phyloP scores from a whole-genome alignment of 2,329 filamentous ascomycete species.

The Davidsoniella virescens region DNA sequence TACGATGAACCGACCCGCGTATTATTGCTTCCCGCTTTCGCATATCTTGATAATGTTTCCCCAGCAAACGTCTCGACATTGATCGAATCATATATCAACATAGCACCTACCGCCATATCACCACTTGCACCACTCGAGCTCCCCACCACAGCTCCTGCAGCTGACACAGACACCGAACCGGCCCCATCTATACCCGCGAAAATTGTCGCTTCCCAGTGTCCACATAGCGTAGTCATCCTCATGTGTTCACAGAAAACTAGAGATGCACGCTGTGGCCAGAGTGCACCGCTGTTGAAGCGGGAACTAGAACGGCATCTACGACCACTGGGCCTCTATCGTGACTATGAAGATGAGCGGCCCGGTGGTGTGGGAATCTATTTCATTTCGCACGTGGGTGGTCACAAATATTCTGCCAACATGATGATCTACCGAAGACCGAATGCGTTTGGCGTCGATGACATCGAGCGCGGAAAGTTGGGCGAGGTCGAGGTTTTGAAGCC shows the following conservation, averaged over 20 bases:
- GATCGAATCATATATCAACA: constrained; percentile 53
- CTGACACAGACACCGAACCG: constrained; percentile 19
- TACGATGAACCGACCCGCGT: constrained; percentile 60
- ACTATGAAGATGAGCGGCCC: constrained; percentile 73
- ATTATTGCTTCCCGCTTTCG: constrained; percentile 73
- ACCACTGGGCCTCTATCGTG: constrained; percentile 68
- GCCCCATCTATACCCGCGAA: constrained; percentile 15
- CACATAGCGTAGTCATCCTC: constrained; percentile 74
- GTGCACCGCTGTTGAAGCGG: constrained; percentile 70
- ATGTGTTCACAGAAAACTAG: constrained; percentile 91
- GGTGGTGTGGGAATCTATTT: constrained; percentile 94
- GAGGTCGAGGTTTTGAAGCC: constrained; percentile 19
- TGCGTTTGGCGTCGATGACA: constrained; percentile 35
- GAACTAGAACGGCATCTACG: constrained; percentile 84
- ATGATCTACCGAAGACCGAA: constrained; percentile 65
- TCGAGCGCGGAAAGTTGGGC: constrained; percentile 14
- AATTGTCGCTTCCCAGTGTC: constrained; percentile 38
- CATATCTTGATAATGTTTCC: constrained; percentile 66
- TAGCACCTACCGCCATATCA: constrained; percentile 56
- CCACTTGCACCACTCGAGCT: constrained; percentile 32
- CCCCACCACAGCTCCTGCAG: constrained; percentile 20
- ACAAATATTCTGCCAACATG: constrained; percentile 92
- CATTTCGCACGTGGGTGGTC: constrained; percentile 87
- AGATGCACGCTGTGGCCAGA: constrained; percentile 87
- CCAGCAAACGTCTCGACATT: constrained; percentile 57